These are phyloP conservation scores for Psilocybe tampanensis DNA, from an alignment of 768 basidiomycete species.

Conservation along the genomic window DNA sequence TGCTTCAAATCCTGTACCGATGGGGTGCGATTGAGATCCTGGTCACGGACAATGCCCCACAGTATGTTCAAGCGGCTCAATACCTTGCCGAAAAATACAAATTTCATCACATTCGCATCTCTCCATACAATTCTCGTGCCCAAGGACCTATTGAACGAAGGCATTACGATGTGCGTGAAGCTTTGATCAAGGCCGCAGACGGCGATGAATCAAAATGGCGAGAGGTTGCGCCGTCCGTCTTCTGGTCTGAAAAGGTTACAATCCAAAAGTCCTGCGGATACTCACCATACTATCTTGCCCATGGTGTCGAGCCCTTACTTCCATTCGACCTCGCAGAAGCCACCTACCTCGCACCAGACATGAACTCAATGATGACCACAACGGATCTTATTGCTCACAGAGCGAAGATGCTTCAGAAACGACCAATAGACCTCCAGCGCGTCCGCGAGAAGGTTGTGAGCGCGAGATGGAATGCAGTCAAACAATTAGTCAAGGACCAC, in stretches of 20 bases:
- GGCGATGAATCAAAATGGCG: conserved; percentile 35
- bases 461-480: conserved; percentile 6
- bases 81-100: conserved; percentile 21
- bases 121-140: conserved; percentile 38
- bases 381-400: conserved; percentile 8
- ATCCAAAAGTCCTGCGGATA: conserved; percentile 30
- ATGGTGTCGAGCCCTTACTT: conserved; percentile 33
- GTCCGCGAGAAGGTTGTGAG: conserved; percentile 6
- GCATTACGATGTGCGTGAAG: conserved; percentile 30
- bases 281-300: conserved; percentile 35
- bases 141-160: conserved; percentile 29
- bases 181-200: conserved; percentile 30
- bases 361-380: conserved; percentile 3
- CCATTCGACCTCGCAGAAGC: conserved; percentile 18
- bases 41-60: conserved; percentile 25
- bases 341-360: conserved; percentile 3
- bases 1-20: conserved; percentile 29
- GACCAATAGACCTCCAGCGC: conserved; percentile 1
- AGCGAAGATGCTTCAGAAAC: conserved; percentile 6
- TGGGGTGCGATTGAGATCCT: conserved; percentile 37
- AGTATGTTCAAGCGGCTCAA: conserved; percentile 16
- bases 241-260: conserved; percentile 36
- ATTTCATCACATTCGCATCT: conserved; percentile 40
- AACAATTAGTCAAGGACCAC: conserved; percentile 26
- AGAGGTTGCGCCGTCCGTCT: conserved; percentile 19